Evolutionary conservation across 495 filamentous ascomycete genomes (phyloP).

Genomic region (Halenospora varia): DNA sequence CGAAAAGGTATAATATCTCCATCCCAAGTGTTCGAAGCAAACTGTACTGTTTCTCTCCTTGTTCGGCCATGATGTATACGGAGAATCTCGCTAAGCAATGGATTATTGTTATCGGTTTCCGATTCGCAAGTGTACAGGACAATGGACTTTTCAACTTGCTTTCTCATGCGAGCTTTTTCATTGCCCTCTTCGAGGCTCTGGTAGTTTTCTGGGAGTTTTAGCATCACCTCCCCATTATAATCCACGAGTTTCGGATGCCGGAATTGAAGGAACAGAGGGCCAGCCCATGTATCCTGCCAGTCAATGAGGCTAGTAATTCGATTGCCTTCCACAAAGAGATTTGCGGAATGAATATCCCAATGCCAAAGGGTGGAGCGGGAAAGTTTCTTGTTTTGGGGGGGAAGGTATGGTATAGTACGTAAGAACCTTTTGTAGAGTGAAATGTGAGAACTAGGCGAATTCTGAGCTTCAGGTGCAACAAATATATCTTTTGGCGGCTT

Average conservation of each 20-base stretch:
- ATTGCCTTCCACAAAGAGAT: conserved; percentile 1
- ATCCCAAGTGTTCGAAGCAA: conserved; percentile 32
- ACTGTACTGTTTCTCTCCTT: conserved; percentile 26
- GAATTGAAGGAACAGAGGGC: conserved; percentile 1
- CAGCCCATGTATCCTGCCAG: neutral
- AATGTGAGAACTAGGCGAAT: neutral
- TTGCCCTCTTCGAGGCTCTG: conserved; percentile 3
- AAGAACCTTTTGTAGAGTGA: conserved; percentile 6
- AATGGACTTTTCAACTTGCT: no score
- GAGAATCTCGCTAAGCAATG: conserved; percentile 3
- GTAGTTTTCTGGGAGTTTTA: conserved; percentile 8
- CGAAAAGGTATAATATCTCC: conserved; percentile 33
- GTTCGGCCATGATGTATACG: conserved; percentile 31
- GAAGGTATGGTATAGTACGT: neutral
- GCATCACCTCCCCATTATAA: conserved; percentile 5
- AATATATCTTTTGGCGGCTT: conserved; percentile 4
- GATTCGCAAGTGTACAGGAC: no score
- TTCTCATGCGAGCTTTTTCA: no score
- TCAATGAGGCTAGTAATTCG: conserved; percentile 6
- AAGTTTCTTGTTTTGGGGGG: neutral
- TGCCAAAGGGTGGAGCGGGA: conserved; percentile 2
- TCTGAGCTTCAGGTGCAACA: conserved; percentile 1
- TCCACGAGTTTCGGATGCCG: neutral
- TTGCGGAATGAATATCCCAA: neutral
- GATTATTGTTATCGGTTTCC: no score